Evolutionary conservation across 495 filamentous ascomycete genomes (phyloP).

Genomic region (Annulohypoxylon nitens): DNA sequence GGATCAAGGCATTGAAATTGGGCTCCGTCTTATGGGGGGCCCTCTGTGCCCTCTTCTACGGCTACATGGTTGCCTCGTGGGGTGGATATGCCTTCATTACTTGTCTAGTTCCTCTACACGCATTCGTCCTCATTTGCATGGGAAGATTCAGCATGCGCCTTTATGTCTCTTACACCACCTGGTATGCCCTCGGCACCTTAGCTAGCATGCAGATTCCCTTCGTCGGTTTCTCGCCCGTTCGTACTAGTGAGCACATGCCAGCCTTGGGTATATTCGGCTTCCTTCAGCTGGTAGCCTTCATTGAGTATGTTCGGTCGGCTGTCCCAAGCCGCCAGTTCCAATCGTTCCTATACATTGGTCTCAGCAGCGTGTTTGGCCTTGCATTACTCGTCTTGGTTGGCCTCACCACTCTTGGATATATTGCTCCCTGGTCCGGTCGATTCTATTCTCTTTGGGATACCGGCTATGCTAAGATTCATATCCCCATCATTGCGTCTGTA

Average conservation of each 20-base stretch:
- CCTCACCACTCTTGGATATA: conserved; percentile 86
- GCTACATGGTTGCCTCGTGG: conserved; percentile 99
- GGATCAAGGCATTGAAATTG: conserved; percentile 98
- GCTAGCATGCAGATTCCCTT: conserved; percentile 99
- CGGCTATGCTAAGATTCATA: conserved; percentile 98
- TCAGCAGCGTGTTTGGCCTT: conserved; percentile 76
- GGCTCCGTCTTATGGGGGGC: conserved; percentile 97
- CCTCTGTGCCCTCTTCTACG: conserved; percentile 95
- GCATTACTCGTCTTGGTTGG: conserved; percentile 75
- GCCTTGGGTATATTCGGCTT: conserved; percentile 96
- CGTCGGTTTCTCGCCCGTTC: conserved; percentile 95
- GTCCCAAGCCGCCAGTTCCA: conserved; percentile 96
- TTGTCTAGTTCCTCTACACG: conserved; percentile 94
- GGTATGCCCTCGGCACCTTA: conserved; percentile 96
- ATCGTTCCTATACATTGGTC: conserved; percentile 81
- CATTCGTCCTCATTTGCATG: conserved; percentile 97
- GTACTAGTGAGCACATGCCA: conserved; percentile 99
- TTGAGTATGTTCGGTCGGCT: conserved; percentile 88
- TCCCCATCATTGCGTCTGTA: conserved; percentile 98
- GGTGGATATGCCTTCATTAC: conserved; percentile 99
- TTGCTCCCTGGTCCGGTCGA: conserved; percentile 98
- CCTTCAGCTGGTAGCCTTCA: conserved; percentile 92
- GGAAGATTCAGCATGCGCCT: conserved; percentile 92
- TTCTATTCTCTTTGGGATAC: conserved; percentile 99
- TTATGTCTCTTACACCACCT: conserved; percentile 96